phyloP scores from a whole-genome alignment of 306 rosid genomes.

The Elaeagnus macrophylla region DNA sequence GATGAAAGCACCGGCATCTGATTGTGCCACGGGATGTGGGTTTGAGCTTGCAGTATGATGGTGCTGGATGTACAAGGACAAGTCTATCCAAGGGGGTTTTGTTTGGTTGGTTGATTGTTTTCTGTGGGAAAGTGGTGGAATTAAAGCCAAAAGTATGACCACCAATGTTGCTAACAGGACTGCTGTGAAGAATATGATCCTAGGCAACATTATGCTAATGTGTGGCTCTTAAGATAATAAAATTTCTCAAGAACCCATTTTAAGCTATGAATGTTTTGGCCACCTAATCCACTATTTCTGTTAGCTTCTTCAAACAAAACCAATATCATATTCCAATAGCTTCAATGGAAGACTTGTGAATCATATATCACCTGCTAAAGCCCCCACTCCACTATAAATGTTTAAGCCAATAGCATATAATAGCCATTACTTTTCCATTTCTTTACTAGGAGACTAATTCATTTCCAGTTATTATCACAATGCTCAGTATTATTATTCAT shows the following conservation, averaged over 20 bases:
- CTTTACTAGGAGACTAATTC: too few species aligned
- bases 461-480: too few species aligned
- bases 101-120: conserved; percentile 16
- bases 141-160: conserved; percentile 56
- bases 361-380: too few species aligned
- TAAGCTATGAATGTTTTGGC: conserved; percentile 23
- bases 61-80: conserved; percentile 73
- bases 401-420: too few species aligned
- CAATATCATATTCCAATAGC: conserved; percentile 2
- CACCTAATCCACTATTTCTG: conserved; percentile 29
- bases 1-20: conserved; percentile 42
- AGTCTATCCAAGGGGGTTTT: conserved; percentile 44
- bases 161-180: conserved; percentile 45
- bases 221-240: neutral
- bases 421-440: too few species aligned
- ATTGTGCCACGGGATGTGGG: conserved; percentile 7
- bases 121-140: conserved; percentile 46
- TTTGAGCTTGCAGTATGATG: conserved; percentile 23
- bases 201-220: conserved; percentile 29
- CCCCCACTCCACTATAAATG: too few species aligned
- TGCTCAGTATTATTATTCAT: too few species aligned
- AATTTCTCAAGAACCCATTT: neutral
- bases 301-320: conserved; percentile 19
- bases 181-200: conserved; percentile 47
- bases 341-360: too few species aligned